Base-by-base conservation (phyloP, 2,329 filamentous ascomycete genomes). In the Botrytis tulipae region DNA sequence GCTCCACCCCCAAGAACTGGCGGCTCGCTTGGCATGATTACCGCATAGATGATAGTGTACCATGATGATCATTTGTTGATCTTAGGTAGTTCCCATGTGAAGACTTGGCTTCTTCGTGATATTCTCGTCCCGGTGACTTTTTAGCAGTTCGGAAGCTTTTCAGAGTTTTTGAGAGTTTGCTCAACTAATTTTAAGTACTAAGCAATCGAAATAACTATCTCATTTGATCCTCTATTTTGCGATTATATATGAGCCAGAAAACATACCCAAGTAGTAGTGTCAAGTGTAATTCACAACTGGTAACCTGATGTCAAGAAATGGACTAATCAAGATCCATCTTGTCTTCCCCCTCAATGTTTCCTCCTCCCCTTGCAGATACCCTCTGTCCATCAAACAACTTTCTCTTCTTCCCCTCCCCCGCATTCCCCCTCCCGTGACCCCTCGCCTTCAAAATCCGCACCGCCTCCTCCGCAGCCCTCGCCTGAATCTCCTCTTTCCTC, bases 391-490 rank as follows among this genome's bases (percentile, higher is more conserved):
- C 25, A 14, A 14, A 12, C 16, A 0, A 10, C 18, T 9, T 48
- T n/a, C 7, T 48, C 12, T 61, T n/a, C 5, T 37, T 10, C 14
- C 60, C 60, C 60, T 40, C 6, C 25, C 32, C 16, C 37, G 4
- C 70, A 20, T 14, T 35, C 9, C 9, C 32, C n/a, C 1, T 40
- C 4, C 3, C 60, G 1, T 48, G 42, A 5, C 3, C 63, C 48
- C 66, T 61, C 18, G 10, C 72, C 59, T 75, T 75, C 73, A 83
- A 76, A 61, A 81, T 75, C 46, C 69, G 73, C n/a, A 89, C 81
- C 0, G 87, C 89, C 75, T 80, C 78, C 60, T 87, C 84, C 0
- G 90, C 90, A 22, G 88, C 90, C 79, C 81, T 86, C 0, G 85
- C 86, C 81, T 85, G 84, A 14, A 87, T 85, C 79, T 91, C 88